Conservation (phyloP, 2,329 filamentous ascomycete genomes). For the Pseudogymnoascus sp. region DNA sequence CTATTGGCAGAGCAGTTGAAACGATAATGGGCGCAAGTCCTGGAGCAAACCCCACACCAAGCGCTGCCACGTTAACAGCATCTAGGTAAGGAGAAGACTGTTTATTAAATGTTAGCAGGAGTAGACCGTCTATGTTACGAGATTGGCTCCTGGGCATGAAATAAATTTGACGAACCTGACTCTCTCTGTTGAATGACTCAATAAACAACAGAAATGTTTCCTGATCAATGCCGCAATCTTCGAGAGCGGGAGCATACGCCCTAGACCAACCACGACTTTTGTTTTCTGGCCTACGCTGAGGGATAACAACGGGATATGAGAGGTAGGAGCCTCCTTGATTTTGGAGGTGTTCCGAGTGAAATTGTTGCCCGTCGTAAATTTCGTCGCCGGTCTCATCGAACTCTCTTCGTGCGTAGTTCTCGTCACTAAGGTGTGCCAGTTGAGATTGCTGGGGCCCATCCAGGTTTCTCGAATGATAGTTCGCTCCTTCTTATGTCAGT, state of each 20-base stretch:
- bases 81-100: slow-evolving; percentile 30
- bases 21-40: slow-evolving; percentile 36
- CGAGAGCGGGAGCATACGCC: slow-evolving; percentile 45
- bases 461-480: neutral
- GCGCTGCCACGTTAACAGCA: slow-evolving; percentile 36
- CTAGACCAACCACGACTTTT: slow-evolving; percentile 43
- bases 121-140: neutral
- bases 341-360: neutral
- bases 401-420: neutral
- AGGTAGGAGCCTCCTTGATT: slow-evolving; percentile 18
- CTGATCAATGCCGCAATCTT: slow-evolving; percentile 40
- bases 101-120: neutral
- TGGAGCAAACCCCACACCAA: slow-evolving; percentile 33
- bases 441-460: neutral
- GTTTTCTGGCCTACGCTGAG: slow-evolving; percentile 43
- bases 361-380: neutral
- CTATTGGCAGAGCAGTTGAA: slow-evolving; percentile 37
- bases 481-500: neutral
- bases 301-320: slow-evolving; percentile 42
- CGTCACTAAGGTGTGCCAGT: neutral
- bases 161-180: slow-evolving; percentile 25
- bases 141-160: neutral
- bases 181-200: slow-evolving; percentile 38
- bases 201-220: slow-evolving; percentile 42
- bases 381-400: neutral